Evolutionary conservation across 768 basidiomycete genomes (phyloP).

Genomic region (Lentinula sp.): DNA sequence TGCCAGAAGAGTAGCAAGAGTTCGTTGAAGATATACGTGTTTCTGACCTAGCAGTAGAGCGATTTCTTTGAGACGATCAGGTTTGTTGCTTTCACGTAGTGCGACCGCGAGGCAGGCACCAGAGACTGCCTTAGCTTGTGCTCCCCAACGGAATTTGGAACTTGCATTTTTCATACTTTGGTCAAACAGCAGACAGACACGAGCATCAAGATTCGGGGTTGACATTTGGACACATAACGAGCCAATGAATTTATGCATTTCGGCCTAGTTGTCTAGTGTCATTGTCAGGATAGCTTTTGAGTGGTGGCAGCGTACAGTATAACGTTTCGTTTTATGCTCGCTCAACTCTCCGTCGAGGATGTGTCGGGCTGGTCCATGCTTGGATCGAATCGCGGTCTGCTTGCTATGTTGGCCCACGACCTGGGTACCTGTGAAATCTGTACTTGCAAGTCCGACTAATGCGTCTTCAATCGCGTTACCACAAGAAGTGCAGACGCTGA

Average conservation of each 20-base stretch:
- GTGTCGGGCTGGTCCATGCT: neutral
- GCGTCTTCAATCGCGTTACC: neutral
- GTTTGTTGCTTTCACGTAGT: neutral
- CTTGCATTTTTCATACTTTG: neutral
- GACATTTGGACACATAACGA: neutral
- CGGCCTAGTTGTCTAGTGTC: neutral
- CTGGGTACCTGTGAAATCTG: neutral
- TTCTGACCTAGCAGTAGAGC: neutral
- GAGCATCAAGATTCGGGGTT: neutral
- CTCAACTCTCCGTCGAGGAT: neutral
- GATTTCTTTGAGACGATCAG: conserved; percentile 1
- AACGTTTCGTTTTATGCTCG: neutral
- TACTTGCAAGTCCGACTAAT: neutral
- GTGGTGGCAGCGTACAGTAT: neutral
- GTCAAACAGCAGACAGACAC: neutral
- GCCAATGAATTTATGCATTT: neutral
- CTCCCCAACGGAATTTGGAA: neutral
- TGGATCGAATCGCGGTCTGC: neutral
- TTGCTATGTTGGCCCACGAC: neutral
- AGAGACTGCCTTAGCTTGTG: neutral
- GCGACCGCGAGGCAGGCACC: neutral
- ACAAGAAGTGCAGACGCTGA: neutral
- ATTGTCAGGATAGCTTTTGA: neutral
- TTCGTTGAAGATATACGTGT: neutral
- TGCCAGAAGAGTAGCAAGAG: neutral